Evolutionary conservation across 2,329 filamentous ascomycete species (phyloP), one percentile per base, ranked within the genome.

Genomic region (Exutisphaerella laricina): DNA sequence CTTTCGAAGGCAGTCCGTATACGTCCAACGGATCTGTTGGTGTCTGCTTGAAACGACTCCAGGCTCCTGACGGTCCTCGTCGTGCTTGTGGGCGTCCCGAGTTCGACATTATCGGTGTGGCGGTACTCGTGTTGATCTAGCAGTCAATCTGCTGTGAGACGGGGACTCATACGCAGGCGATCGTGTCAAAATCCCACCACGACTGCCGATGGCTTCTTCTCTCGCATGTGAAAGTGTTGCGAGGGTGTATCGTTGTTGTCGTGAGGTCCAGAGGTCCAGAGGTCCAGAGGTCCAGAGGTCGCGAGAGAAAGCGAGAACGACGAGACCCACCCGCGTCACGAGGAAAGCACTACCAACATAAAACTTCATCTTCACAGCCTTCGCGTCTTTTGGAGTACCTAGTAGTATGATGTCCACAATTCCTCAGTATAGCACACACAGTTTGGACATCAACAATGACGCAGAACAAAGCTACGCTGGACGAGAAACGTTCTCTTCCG

Each of bases 1-100:
- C 90, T 61, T 95, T 96, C 2, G 88, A 95, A 4, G 87, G 87
- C 52, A 95, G 74, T 1, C 90, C 89, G 54, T 94, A 84, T 47
- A 73, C 77, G 55, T 94, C 85, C 20, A 97, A 71, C 10, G 85
- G 79, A 63, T 96, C 88, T 44, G 80, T 70, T 32, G 83, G 78
- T 47, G 82, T 75, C 16, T 85, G 83, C 63, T 84, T 88, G 51
- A 94, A 70, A 50, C 85, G 75, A 46, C 77, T 78, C 80, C 83
- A 86, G 53, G 78, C 73, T 38, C 74, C 74, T 35, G 79, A 77
- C 9, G 65, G 58, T 4, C 62, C 63, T 33, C 66, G 53, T 14
- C 61, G 54, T 45, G 57, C 50, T 50, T 55, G 61, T 32, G 45
- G 53, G 38, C 58, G 51, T 28, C 47, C 44, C 36, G 48, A 53